phyloP scores from a whole-genome alignment of 1,139 yeast genomes.

The Kurtzmaniella quercitrusa region DNA sequence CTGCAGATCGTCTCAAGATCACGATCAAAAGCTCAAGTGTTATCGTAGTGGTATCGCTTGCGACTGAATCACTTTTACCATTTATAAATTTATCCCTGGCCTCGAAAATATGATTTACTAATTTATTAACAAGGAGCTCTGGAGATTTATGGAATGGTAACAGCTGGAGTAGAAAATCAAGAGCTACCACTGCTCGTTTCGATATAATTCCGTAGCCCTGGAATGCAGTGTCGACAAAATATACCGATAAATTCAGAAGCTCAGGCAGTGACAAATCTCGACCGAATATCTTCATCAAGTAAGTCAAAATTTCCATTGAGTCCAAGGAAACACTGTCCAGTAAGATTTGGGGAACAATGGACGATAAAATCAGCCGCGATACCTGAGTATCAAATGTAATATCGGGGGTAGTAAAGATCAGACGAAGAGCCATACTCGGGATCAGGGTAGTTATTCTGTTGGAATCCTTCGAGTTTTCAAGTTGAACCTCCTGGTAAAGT shows the following conservation, averaged over 20 bases:
- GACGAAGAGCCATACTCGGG: constrained; percentile 67
- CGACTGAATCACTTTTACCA: not conserved
- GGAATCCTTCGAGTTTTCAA: constrained; percentile 21
- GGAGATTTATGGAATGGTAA: constrained; percentile 16
- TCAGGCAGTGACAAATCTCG: constrained; percentile 41
- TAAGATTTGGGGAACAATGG: constrained; percentile 18
- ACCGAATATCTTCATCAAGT: constrained; percentile 55
- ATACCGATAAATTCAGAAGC: constrained; percentile 28
- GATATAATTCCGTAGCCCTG: constrained; percentile 45
- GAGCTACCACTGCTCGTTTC: constrained; percentile 52
- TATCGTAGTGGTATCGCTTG: not conserved
- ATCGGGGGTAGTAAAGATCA: constrained; percentile 43
- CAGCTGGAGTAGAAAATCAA: constrained; percentile 44
- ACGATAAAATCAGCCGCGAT: constrained; percentile 21
- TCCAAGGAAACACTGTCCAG: constrained; percentile 44
- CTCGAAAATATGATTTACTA: not conserved
- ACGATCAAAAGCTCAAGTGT: not conserved
- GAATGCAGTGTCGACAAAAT: constrained; percentile 39
- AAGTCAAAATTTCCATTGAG: constrained; percentile 60
- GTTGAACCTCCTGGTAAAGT: constrained; percentile 23
- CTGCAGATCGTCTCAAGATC: not conserved
- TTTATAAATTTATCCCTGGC: not conserved
- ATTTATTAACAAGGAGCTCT: constrained; percentile 10
- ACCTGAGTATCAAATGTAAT: constrained; percentile 17
- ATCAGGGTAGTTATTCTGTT: constrained; percentile 56